These are phyloP conservation scores for Macroventuria anomochaeta DNA, from an alignment of 2,329 filamentous ascomycete species.

Conservation along the genomic window DNA sequence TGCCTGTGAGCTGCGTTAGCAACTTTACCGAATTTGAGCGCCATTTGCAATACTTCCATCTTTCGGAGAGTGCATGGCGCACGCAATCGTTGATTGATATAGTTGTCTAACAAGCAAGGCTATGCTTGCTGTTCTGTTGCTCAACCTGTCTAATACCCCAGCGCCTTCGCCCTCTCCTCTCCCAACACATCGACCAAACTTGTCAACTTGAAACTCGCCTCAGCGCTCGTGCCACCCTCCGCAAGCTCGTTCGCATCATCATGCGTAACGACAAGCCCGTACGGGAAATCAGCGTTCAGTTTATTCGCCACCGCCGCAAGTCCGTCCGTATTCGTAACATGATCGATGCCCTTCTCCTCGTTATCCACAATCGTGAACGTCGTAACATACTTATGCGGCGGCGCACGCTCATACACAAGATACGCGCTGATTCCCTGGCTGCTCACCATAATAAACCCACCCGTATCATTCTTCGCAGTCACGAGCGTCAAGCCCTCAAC, in stretches of 20 bases:
- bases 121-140: too few relatives aligned
- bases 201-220: conserved; percentile 60
- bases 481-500: conserved; percentile 63
- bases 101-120: too few relatives aligned
- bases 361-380: conserved; percentile 58
- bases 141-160: conserved; percentile 26
- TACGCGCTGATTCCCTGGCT: conserved; percentile 62
- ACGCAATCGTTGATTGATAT: too few relatives aligned
- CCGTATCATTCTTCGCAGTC: conserved; percentile 51
- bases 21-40: too few relatives aligned
- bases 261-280: conserved; percentile 59
- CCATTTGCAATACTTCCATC: too few relatives aligned
- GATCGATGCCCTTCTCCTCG: conserved; percentile 53
- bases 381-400: conserved; percentile 58
- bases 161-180: conserved; percentile 22
- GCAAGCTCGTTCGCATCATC: conserved; percentile 62
- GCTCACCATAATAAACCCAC: conserved; percentile 61
- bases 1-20: too few relatives aligned
- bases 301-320: conserved; percentile 55
- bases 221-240: conserved; percentile 53
- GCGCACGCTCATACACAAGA: conserved; percentile 58
- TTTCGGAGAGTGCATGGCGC: too few relatives aligned
- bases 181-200: conserved; percentile 39
- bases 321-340: conserved; percentile 62
- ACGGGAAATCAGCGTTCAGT: conserved; percentile 48